These are phyloP conservation scores for Fusarium sp. DNA, from an alignment of 2,329 filamentous ascomycete genomes.

Conservation along the genomic window DNA sequence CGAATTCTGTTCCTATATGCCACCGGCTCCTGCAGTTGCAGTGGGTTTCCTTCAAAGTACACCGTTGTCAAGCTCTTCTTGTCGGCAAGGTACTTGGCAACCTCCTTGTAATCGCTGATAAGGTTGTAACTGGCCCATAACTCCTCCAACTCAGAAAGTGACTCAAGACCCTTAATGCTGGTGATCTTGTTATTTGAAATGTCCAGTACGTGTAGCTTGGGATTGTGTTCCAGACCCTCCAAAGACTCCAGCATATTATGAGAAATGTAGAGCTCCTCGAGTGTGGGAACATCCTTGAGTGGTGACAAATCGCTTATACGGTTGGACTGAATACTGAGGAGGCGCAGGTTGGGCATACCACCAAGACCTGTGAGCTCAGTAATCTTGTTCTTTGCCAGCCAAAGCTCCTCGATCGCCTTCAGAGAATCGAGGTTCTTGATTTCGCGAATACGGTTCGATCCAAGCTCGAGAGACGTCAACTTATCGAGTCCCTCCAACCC, in stretches of 20 bases:
- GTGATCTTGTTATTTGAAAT: conserved; percentile 88
- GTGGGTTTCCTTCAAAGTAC: conserved; percentile 94
- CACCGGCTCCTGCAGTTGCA: conserved; percentile 82
- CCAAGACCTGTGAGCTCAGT: conserved; percentile 81
- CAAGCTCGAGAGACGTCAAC: conserved; percentile 87
- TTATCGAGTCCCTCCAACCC: conserved; percentile 79
- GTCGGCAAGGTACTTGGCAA: conserved; percentile 80
- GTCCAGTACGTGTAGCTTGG: conserved; percentile 81
- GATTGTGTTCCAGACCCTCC: conserved; percentile 75
- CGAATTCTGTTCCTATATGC: conserved; percentile 95
- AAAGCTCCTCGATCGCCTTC: conserved; percentile 84
- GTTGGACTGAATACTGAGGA: conserved; percentile 96
- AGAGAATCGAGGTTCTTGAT: conserved; percentile 86
- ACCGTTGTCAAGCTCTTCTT: conserved; percentile 87
- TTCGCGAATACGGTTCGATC: conserved; percentile 89
- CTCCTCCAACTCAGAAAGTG: conserved; percentile 81
- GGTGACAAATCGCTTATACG: conserved; percentile 83
- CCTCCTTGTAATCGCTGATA: conserved; percentile 81
- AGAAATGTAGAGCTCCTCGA: conserved; percentile 95
- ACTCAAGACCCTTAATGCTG: conserved; percentile 77
- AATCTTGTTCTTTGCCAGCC: conserved; percentile 98
- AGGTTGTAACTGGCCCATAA: conserved; percentile 95
- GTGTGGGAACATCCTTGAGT: conserved; percentile 75
- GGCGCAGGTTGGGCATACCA: conserved; percentile 81
- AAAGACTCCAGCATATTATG: conserved; percentile 90